Evolutionary conservation across 23 red algal genomes (phyloP).

Genomic region (Gracilaria gracilis): DNA sequence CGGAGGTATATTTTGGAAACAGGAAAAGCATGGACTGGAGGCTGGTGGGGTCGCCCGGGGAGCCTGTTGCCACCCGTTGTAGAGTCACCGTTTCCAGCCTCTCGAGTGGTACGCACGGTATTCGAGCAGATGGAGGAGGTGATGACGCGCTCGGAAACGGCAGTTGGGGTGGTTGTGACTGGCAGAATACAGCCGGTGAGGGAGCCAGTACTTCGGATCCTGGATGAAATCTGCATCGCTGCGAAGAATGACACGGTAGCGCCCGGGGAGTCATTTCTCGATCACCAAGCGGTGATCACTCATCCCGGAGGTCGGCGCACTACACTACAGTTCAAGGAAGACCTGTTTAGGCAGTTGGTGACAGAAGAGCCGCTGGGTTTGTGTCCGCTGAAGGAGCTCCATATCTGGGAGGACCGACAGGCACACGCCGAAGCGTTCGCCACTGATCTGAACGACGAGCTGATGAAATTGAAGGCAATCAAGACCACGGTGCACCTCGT

Average conservation of each 20-base stretch:
- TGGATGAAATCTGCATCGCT: slow-evolving; percentile 62
- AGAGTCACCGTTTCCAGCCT: slow-evolving; percentile 53
- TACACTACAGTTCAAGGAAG: slow-evolving; percentile 57
- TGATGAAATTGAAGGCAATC: slow-evolving; percentile 28
- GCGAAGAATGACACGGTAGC: slow-evolving; percentile 48
- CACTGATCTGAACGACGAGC: slow-evolving; percentile 36
- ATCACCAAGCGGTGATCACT: slow-evolving; percentile 63
- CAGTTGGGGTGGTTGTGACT: slow-evolving; percentile 60
- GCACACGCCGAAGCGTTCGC: slow-evolving; percentile 54
- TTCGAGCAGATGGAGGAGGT: slow-evolving; percentile 60
- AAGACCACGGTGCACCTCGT: slow-evolving; percentile 61
- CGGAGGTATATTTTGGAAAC: slow-evolving; percentile 43
- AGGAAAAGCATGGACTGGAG: slow-evolving; percentile 44
- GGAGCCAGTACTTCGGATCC: slow-evolving; percentile 49
- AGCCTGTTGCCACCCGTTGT: slow-evolving; percentile 53
- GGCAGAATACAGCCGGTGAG: slow-evolving; percentile 56
- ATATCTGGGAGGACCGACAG: slow-evolving; percentile 70
- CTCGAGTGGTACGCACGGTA: slow-evolving; percentile 49
- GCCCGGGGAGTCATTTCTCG: slow-evolving; percentile 30
- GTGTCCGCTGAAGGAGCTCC: slow-evolving; percentile 48
- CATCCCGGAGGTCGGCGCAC: slow-evolving; percentile 48
- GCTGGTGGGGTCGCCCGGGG: slow-evolving; percentile 61
- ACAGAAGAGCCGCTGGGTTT: slow-evolving; percentile 26
- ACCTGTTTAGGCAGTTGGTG: slow-evolving; percentile 43
- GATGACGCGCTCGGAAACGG: slow-evolving; percentile 34